Evolutionary conservation across 805 yeast species (phyloP), one percentile per base, ranked within the genome.

Genomic region (Schizosaccharomyces osmophilus): DNA sequence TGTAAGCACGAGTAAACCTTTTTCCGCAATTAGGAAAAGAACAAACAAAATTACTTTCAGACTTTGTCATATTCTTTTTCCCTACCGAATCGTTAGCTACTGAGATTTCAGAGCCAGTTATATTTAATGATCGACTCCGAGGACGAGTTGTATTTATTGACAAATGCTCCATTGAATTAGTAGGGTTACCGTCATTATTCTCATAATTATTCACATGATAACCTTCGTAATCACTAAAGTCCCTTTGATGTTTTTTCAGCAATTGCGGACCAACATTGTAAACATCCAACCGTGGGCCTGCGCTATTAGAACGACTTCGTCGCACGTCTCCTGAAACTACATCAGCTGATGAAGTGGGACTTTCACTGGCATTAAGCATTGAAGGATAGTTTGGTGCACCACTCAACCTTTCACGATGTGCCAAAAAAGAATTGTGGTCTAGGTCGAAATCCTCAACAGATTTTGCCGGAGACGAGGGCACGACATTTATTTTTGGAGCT

Each of bases 1-100:
- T 93, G 71, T 93, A 93, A 0, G 96, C 95, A 62, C 97, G 74
- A 1, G 97, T 90, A 70, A 90, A 90, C 59, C 83, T 74, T 71
- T 87, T 88, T 51, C 82, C 88, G 72, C 98, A 90, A 29, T 29
- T 29, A 29, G 61, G 55, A 55, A 85, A 72, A 63, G 82, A 82
- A 70, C 97, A 90, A 73, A 69, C 84, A 71, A 79, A 85, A 8
- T 78, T 74, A 29, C 85, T 71, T 68, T 78, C 19, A 31, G 60
- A 17, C 19, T 57, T 36, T 9, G 51, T 11, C 4, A 11, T 8
- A 19, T 2, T 9, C 26, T 45, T 45, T 45, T n/a, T 24, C 13
- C 13, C 26, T 5, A 17, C 8, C 24, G 51, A 45, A 13, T n/a
- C 22, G 13, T n/a, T 19, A n/a, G 8, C 17, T 45, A 19, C 24